Evolutionary conservation across 2,329 filamentous ascomycete species (phyloP).

Genomic region (Fusarium sp.): DNA sequence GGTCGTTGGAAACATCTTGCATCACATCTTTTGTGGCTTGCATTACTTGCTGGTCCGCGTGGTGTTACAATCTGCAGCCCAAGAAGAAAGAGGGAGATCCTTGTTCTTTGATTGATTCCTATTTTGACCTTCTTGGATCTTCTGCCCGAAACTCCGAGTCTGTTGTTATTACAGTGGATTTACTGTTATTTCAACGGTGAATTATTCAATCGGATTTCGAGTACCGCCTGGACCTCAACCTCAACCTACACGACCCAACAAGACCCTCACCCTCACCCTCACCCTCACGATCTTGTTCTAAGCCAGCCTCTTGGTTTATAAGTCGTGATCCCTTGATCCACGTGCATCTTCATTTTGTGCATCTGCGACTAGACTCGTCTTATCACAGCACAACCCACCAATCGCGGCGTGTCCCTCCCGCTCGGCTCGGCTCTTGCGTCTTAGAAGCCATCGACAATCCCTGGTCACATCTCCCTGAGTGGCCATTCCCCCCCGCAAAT

Average conservation of each 20-base stretch:
- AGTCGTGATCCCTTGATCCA: slow-evolving; percentile 10
- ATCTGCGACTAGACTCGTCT: slow-evolving; percentile 44
- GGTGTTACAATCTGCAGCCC: slow-evolving; percentile 36
- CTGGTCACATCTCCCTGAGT: slow-evolving; percentile 25
- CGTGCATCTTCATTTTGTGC: slow-evolving; percentile 41
- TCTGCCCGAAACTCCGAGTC: too few species aligned
- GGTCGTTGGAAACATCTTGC: slow-evolving; percentile 37
- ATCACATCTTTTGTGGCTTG: slow-evolving; percentile 41
- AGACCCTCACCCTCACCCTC: slow-evolving; percentile 3
- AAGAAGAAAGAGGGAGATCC: neutral
- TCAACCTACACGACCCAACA: neutral
- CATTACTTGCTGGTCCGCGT: slow-evolving; percentile 6
- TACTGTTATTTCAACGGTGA: too few species aligned
- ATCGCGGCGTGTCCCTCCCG: slow-evolving; percentile 44
- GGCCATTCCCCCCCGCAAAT: neutral
- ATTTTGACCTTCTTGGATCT: too few species aligned
- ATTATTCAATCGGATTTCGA: too few species aligned
- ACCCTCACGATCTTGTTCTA: slow-evolving; percentile 1
- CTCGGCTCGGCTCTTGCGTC: slow-evolving; percentile 45
- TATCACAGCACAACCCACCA: slow-evolving; percentile 46
- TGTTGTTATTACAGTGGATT: too few species aligned
- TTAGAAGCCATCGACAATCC: slow-evolving; percentile 37
- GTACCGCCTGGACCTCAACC: too few species aligned
- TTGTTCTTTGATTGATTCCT: too few species aligned
- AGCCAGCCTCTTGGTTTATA: slow-evolving; percentile 28